These are phyloP conservation scores for Ophiostoma piceae DNA, from an alignment of 2,329 filamentous ascomycete species.

Conservation along the genomic window DNA sequence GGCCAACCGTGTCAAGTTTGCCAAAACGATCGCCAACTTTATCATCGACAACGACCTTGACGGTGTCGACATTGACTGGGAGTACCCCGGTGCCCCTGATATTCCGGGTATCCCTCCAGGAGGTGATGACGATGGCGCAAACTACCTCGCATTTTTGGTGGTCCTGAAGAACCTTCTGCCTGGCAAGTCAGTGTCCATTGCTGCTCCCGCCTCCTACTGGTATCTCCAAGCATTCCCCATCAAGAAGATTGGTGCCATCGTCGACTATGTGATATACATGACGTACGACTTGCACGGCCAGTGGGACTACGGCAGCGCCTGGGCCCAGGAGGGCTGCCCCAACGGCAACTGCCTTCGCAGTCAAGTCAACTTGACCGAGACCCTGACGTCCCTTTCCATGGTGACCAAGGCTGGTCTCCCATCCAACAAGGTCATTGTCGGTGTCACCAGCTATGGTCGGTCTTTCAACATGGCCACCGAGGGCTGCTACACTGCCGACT, in stretches of 20 bases:
- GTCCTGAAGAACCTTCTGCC: conserved; percentile 28
- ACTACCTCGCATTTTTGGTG: conserved; percentile 36
- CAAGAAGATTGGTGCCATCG: conserved; percentile 28
- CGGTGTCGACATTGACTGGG: conserved; percentile 25
- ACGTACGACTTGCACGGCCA: conserved; percentile 38
- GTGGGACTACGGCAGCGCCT: conserved; percentile 34
- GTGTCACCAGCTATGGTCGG: conserved; percentile 35
- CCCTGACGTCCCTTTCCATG: conserved; percentile 34
- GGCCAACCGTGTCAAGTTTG: conserved; percentile 19
- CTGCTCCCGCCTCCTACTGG: conserved; percentile 34
- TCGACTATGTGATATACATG: conserved; percentile 36
- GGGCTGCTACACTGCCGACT: conserved; percentile 33
- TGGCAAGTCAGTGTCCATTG: conserved; percentile 31
- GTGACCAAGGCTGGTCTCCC: conserved; percentile 36
- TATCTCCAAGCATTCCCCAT: conserved; percentile 34
- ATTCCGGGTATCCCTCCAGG: conserved; percentile 34
- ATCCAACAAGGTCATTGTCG: conserved; percentile 33
- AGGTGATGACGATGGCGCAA: conserved; percentile 31
- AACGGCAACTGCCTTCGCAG: conserved; percentile 33
- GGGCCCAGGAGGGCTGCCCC: conserved; percentile 30
- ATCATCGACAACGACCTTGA: conserved; percentile 20
- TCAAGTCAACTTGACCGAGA: conserved; percentile 39
- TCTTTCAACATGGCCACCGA: conserved; percentile 33
- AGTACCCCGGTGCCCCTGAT: conserved; percentile 24
- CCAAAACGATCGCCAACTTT: neutral